Evolutionary conservation across 176 grass and related monocot genomes (phyloP), one percentile per base, ranked within the genome.

Genomic region (Saccharum officinarum): DNA sequence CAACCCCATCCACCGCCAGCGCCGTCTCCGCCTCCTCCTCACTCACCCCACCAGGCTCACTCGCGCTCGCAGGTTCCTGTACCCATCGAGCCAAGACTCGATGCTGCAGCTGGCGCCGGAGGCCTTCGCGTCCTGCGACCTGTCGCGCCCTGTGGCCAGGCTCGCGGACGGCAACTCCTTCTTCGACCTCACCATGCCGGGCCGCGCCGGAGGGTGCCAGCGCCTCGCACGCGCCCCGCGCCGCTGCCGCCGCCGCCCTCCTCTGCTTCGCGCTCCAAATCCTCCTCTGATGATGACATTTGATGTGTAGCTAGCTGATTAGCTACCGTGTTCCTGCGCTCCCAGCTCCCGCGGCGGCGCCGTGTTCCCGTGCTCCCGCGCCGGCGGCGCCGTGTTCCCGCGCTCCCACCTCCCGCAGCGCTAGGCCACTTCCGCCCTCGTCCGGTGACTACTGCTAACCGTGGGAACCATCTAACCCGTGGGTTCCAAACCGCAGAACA

Each of bases 151-250:
- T 10, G 9, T 93, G 10, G 8, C 69, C 44, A 86, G 59, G 30
- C 83, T 98, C 18, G 85, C 71, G 54, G 93, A 98, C 69, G 95
- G 93, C 39, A 98, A 98, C 89, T 95, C 93, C 69, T 4, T 90
- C 47, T 98, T 95, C 85, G 95, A 98, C 77, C 87, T 98, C 70
- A 95, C 89, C 47, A 4, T 65, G n/a, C 85, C 95, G 0, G 95
- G 93, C 0, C 80, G 85, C 10, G 4, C 90, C 93, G 2, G 65
- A 69, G 6, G 86, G 59, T 5, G 49, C 73, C 6, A 84, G 74
- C 1, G 69, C 42, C 47, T 47, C 59, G 17, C 0, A 30, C 23
- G 67, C 91, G 28, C 11, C 4, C 70, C 36, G 69, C 20, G n/a
- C n/a, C n/a, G n/a, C n/a, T n/a, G 26, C 38, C 67, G 75, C 25